These are phyloP conservation scores for Chlorella sp. DNA, from an alignment of 139 green algal species.

Conservation along the genomic window DNA sequence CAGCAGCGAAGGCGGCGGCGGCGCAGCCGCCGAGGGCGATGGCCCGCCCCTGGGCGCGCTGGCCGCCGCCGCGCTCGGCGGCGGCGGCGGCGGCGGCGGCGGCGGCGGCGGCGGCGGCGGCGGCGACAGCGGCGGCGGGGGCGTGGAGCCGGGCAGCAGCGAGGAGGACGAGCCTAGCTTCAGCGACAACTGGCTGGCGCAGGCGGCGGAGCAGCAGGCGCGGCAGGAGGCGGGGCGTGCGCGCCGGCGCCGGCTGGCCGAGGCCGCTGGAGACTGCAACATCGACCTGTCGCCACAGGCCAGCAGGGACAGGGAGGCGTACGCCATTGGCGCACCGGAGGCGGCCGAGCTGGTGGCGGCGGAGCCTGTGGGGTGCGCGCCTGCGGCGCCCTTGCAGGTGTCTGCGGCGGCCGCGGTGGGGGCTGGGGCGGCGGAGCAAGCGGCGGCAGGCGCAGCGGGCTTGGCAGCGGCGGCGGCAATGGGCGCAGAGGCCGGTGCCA, in stretches of 20 bases:
- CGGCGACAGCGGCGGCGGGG: neutral
- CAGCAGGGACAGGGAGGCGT: neutral
- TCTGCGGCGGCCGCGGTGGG: neutral
- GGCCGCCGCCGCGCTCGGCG: neutral
- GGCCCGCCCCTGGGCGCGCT: too few species aligned
- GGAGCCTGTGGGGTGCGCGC: neutral
- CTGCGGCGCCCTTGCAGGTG: neutral
- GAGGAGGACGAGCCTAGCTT: conserved; percentile 29
- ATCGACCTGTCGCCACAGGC: neutral
- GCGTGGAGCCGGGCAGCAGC: neutral
- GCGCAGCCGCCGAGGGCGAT: too few species aligned
- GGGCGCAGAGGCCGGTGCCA: neutral
- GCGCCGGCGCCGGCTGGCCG: neutral
- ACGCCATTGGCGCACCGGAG: neutral
- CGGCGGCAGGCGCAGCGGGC: neutral
- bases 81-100: too few species aligned
- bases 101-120: neutral
- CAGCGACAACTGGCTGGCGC: conserved; percentile 18
- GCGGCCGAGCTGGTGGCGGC: neutral
- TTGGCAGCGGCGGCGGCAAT: neutral
- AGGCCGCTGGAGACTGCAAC: neutral
- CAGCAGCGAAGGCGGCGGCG: too few species aligned
- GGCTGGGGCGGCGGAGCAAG: neutral
- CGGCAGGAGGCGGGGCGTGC: neutral
- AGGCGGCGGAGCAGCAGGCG: conserved; percentile 1